Conservation (phyloP, 306 rosid genomes). For the Astragalus glycyphyllos region DNA sequence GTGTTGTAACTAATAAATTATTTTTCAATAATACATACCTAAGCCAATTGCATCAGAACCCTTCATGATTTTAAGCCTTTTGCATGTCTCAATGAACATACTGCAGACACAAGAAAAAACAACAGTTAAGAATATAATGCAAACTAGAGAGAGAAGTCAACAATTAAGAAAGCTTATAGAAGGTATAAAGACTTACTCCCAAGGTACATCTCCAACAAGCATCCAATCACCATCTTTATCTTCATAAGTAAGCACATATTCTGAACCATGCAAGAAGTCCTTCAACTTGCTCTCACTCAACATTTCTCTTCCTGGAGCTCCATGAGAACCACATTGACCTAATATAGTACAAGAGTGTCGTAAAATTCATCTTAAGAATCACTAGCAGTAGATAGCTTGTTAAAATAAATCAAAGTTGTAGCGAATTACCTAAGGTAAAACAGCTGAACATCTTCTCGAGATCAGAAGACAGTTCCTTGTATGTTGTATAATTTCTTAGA, state of each 20-base stretch:
- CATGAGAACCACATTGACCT: conserved; percentile 57
- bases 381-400: neutral
- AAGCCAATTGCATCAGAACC: conserved; percentile 60
- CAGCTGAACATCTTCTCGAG: conserved; percentile 96
- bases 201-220: conserved; percentile 57
- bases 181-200: conserved; percentile 62
- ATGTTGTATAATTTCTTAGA: conserved; percentile 70
- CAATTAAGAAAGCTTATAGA: conserved; percentile 2
- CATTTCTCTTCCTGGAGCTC: conserved; percentile 48
- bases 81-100: conserved; percentile 56
- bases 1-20: neutral
- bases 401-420: conserved; percentile 26
- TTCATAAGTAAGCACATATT: conserved; percentile 53
- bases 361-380: neutral
- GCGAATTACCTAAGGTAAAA: conserved; percentile 73
- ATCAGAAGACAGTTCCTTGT: conserved; percentile 81
- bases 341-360: conserved; percentile 18
- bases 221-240: conserved; percentile 57
- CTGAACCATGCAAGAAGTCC: conserved; percentile 52
- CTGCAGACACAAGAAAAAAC: conserved; percentile 51
- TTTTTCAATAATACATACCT: conserved; percentile 52
- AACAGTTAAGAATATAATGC: conserved; percentile 25
- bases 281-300: conserved; percentile 53
- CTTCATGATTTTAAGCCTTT: conserved; percentile 57
- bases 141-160: conserved; percentile 18